Percentiles rank a stretch among this genome's conserved stretches.
phyloP scores from a whole-genome alignment of 2,329 filamentous ascomycete genomes.

The Didymosphaeria variabile region DNA sequence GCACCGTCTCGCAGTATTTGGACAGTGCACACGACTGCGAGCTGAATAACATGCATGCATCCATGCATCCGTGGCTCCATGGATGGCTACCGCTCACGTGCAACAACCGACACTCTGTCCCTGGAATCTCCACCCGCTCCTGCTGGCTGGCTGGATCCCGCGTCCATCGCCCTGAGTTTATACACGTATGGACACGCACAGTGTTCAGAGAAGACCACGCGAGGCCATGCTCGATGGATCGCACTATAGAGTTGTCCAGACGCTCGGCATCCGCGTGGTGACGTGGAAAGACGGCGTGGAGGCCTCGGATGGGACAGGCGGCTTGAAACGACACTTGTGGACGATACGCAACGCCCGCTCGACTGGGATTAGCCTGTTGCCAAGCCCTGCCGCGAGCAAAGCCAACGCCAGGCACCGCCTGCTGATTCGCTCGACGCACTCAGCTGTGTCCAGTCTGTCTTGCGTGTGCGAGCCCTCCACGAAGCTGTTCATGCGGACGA shows the following conservation, averaged over 20 bases:
- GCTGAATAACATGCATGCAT: no score
- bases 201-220: not conserved
- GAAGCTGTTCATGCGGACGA: not conserved
- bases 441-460: not conserved
- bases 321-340: constrained; percentile 10
- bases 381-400: not conserved
- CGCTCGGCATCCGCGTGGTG: not conserved
- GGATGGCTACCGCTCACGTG: not conserved
- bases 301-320: constrained; percentile 2
- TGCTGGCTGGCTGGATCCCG: not conserved
- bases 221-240: not conserved
- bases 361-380: not conserved
- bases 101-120: not conserved
- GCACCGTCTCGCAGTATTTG: not conserved
- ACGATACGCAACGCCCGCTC: constrained; percentile 1
- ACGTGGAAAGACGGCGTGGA: constrained; percentile 9
- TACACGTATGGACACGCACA: not conserved
- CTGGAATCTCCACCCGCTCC: constrained; percentile 10
- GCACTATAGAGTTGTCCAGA: not conserved
- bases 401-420: constrained; percentile 12
- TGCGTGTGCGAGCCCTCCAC: not conserved
- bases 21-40: not conserved
- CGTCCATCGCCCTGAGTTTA: not conserved
- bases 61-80: no score
- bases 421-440: constrained; percentile 6